These are phyloP conservation scores for Sugiyamaella pinicola DNA, from an alignment of 1,139 yeast species.

Conservation along the genomic window DNA sequence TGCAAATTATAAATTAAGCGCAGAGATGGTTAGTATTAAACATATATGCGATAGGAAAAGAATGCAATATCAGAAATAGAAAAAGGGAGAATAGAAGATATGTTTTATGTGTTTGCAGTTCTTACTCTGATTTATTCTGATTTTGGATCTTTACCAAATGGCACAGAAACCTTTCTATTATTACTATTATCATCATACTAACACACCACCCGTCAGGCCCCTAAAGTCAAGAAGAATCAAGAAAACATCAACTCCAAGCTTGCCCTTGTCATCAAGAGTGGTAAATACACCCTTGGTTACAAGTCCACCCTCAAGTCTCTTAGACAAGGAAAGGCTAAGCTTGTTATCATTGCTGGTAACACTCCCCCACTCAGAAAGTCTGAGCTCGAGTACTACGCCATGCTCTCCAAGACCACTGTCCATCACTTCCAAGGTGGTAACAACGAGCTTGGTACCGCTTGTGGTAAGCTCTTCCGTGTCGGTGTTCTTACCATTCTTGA, in stretches of 20 bases:
- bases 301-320: conserved; percentile 97
- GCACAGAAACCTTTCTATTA: too few species aligned
- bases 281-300: conserved; percentile 99
- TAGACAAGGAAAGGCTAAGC: conserved; percentile 99
- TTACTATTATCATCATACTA: background rate
- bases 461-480: conserved; percentile 99
- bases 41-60: too few species aligned
- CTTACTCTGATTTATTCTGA: too few species aligned
- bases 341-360: conserved; percentile 97
- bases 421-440: conserved; percentile 99
- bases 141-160: too few species aligned
- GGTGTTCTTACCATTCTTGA: conserved; percentile 95
- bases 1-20: conserved; percentile 57
- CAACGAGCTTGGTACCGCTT: conserved; percentile 99
- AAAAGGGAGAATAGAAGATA: too few species aligned
- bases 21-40: conserved; percentile 99
- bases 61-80: background rate
- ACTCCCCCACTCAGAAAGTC: conserved; percentile 99
- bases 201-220: conserved; percentile 63
- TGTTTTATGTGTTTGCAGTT: too few species aligned
- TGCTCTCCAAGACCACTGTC: conserved; percentile 98
- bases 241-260: conserved; percentile 98
- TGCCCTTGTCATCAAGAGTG: conserved; percentile 97
- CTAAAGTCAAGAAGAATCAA: conserved; percentile 82
- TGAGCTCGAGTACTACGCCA: conserved; percentile 99